phyloP scores from a whole-genome alignment of 2,329 filamentous ascomycete genomes.

The Penicillium concentricum region DNA sequence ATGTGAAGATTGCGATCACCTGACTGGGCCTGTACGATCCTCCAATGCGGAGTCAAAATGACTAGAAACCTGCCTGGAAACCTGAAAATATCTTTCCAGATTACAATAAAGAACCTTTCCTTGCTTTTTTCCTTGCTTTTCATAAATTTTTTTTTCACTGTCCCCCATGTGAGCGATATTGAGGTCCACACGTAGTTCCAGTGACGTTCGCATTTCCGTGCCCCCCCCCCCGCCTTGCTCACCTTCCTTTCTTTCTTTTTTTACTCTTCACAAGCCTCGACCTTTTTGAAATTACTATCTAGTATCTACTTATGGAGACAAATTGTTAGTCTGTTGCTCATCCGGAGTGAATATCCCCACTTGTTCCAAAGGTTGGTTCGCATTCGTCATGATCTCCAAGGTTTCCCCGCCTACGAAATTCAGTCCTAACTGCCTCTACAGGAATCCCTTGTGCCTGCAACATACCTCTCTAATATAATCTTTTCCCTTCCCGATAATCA shows the following conservation, averaged over 20 bases:
- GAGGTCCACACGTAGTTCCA: slow-evolving; percentile 7
- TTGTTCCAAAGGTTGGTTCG: slow-evolving; percentile 1
- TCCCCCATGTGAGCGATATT: slow-evolving; percentile 10
- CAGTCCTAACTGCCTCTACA: slow-evolving; percentile 4
- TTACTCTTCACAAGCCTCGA: background rate
- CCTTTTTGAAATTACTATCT: background rate
- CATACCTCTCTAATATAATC: background rate
- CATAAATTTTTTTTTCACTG: too few relatives aligned
- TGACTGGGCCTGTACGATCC: background rate
- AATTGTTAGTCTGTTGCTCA: background rate
- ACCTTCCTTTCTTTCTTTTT: background rate
- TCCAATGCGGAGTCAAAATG: background rate
- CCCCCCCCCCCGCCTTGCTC: slow-evolving; percentile 2
- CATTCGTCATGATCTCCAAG: slow-evolving; percentile 5
- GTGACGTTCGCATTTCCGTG: slow-evolving; percentile 10
- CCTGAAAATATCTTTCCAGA: background rate
- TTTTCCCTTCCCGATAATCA: slow-evolving; percentile 13
- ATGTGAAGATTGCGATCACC: too few relatives aligned
- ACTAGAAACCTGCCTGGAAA: background rate
- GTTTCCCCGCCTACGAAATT: slow-evolving; percentile 5
- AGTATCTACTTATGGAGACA: background rate
- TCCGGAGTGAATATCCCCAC: background rate
- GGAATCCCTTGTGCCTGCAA: background rate
- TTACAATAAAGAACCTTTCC: too few relatives aligned
- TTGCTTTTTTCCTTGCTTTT: background rate